Evolutionary conservation across 371 early-diverging fungal genomes (phyloP), one percentile per base, ranked within the genome.

Genomic region (Phascolomyces articulosus): DNA sequence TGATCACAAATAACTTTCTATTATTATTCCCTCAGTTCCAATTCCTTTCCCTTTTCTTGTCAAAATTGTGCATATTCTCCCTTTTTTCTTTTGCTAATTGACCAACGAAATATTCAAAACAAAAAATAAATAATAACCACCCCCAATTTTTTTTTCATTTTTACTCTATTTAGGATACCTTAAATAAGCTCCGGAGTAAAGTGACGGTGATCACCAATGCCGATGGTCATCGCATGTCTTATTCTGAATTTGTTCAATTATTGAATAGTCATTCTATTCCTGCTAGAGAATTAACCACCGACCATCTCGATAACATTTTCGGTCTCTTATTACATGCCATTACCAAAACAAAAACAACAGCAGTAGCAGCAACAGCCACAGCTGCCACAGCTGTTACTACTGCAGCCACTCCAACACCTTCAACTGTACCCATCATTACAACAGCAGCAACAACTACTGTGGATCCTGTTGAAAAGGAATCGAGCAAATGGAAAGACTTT

Each of bases 281-380:
- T 38, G 63, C 66, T 20, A 44, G 40, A 26, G 70, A 73, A 24
- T 72, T 78, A 28, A 66, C 74, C 16, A 70, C 74, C 54, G 74
- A 82, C 62, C 75, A 79, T 40, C 63, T 75, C 55, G 72, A 74
- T 23, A 73, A 77, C 49, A 71, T 75, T 59, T 62, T 80, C 48
- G 55, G 60, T 57, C 68, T 40, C 58, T 69, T 68, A 28, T 70
- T 66, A 23, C 67, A 73, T 62, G 65, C 71, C 21, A 58, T 72
- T 44, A 62, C 66, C 15, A 54, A 53, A 18, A 63, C 65, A 3
- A 58, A 64, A 18, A 27, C 57, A 15, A 44, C 44, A 1, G n/a
- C 44, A n/a, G 44, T 16, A 44, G 16, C 61, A 60, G 62, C 44
- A 58, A n/a, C 56, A 34, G 56, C 56, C 27, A 31, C 44, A 40